Evolutionary conservation across 495 filamentous ascomycete genomes (phyloP).

Genomic region (Penicillium bialowiezense): DNA sequence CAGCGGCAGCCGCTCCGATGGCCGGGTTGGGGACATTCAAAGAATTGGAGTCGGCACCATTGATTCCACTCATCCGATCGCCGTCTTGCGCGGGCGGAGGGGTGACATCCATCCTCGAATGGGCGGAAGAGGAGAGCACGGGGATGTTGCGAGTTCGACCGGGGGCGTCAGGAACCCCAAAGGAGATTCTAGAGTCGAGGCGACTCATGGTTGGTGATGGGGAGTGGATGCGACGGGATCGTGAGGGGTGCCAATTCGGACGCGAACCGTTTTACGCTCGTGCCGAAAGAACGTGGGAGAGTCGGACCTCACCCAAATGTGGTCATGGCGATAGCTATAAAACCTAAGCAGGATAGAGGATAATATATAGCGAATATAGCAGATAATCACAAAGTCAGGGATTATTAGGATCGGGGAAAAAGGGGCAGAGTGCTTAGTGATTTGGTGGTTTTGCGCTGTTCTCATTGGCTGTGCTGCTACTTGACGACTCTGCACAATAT

Average conservation of each 20-base stretch:
- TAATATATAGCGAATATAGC: no score
- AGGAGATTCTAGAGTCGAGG: conserved; percentile 38
- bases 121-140: conserved; percentile 42
- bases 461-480: no score
- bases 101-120: conserved; percentile 50
- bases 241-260: conserved; percentile 8
- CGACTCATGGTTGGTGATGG: conserved; percentile 35
- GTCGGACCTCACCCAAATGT: conserved; percentile 35
- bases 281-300: conserved; percentile 34
- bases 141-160: conserved; percentile 45
- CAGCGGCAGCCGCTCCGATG: conserved; percentile 71
- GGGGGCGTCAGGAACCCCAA: conserved; percentile 35
- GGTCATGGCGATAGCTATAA: no score
- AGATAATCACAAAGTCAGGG: no score
- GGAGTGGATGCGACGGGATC: conserved; percentile 4
- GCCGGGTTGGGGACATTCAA: conserved; percentile 45
- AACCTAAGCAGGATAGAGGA: no score
- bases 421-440: no score
- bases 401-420: no score
- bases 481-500: no score
- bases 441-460: no score
- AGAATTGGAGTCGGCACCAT: conserved; percentile 40
- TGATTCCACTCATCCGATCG: conserved; percentile 41
- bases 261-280: conserved; percentile 26
- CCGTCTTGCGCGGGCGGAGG: conserved; percentile 44